Evolutionary conservation across 306 rosid genomes (phyloP).

Genomic region (Gastrolobium villosum): DNA sequence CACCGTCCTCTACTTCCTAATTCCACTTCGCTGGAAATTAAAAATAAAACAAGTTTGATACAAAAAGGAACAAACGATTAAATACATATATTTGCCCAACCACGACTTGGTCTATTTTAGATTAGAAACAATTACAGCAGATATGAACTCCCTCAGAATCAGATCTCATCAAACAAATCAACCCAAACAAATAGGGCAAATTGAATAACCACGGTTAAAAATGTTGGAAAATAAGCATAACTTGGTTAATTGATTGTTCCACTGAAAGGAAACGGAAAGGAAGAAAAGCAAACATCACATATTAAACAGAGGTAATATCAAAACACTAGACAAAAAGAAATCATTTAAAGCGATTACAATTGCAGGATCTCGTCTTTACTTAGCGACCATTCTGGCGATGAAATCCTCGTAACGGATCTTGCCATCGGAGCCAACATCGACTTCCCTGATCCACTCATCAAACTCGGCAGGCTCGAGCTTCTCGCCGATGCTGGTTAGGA

Average conservation of each 20-base stretch:
- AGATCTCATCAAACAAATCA: constrained; percentile 42
- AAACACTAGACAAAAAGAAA: constrained; percentile 44
- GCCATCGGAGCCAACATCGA: constrained; percentile 88
- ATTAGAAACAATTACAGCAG: constrained; percentile 34
- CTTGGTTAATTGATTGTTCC: constrained; percentile 42
- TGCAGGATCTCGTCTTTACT: constrained; percentile 60
- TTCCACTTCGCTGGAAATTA: not conserved
- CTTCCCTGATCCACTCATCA: constrained; percentile 99
- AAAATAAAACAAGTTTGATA: not conserved
- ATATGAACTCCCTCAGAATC: constrained; percentile 33
- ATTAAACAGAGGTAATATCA: constrained; percentile 40
- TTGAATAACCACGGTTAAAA: constrained; percentile 41
- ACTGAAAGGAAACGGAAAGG: constrained; percentile 20
- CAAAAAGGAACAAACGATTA: constrained; percentile 1
- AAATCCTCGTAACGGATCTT: constrained; percentile 97
- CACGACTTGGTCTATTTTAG: not conserved
- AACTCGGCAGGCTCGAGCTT: constrained; percentile 95
- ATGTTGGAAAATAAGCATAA: constrained; percentile 19
- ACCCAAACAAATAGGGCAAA: constrained; percentile 39
- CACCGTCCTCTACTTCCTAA: not conserved
- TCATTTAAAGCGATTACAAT: constrained; percentile 17
- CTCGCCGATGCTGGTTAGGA: constrained; percentile 95
- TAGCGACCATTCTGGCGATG: constrained; percentile 97
- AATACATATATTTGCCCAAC: constrained; percentile 35
- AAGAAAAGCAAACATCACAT: constrained; percentile 49